These are phyloP conservation scores for Elongisporangium senticosum DNA, from an alignment of 352 stramenopile species.

Conservation along the genomic window DNA sequence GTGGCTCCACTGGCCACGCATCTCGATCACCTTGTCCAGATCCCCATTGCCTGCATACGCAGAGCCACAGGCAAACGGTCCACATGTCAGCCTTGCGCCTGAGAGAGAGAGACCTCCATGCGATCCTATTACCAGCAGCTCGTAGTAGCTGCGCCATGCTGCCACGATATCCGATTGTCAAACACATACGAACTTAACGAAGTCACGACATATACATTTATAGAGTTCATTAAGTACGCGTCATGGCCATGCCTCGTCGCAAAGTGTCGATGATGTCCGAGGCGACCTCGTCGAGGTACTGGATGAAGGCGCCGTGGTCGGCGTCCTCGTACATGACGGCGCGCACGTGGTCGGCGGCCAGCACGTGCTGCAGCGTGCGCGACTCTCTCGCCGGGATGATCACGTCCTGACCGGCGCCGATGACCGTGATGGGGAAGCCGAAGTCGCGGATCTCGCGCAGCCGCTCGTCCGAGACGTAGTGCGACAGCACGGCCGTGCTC, in stretches of 20 bases:
- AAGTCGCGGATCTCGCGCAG: conserved; percentile 28
- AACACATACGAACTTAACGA: conserved; percentile 3
- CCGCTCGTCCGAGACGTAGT: conserved; percentile 35
- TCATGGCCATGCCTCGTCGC: too few relatives aligned
- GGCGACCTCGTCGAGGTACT: conserved; percentile 36
- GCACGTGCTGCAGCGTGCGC: conserved; percentile 18
- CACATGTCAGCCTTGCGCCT: neutral
- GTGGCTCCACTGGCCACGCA: conserved; percentile 58
- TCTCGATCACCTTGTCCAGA: conserved; percentile 62
- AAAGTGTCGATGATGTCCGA: conserved; percentile 22
- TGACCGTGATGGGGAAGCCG: conserved; percentile 24
- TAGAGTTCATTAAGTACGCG: too few relatives aligned
- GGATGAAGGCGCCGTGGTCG: conserved; percentile 34
- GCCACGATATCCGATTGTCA: conserved; percentile 2
- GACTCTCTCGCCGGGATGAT: conserved; percentile 22
- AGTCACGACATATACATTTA: neutral
- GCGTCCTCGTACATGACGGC: conserved; percentile 32
- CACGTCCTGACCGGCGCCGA: conserved; percentile 26
- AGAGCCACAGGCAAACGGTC: neutral
- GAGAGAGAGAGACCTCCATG: neutral
- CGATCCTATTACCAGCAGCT: conserved; percentile 22
- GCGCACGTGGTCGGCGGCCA: conserved; percentile 22
- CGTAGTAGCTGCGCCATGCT: conserved; percentile 44
- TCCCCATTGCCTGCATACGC: conserved; percentile 47
- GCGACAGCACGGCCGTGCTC: conserved; percentile 22